These are phyloP conservation scores for Acanthamoeba sp. DNA, from an alignment of 208 protist genomes.

Conservation along the genomic window DNA sequence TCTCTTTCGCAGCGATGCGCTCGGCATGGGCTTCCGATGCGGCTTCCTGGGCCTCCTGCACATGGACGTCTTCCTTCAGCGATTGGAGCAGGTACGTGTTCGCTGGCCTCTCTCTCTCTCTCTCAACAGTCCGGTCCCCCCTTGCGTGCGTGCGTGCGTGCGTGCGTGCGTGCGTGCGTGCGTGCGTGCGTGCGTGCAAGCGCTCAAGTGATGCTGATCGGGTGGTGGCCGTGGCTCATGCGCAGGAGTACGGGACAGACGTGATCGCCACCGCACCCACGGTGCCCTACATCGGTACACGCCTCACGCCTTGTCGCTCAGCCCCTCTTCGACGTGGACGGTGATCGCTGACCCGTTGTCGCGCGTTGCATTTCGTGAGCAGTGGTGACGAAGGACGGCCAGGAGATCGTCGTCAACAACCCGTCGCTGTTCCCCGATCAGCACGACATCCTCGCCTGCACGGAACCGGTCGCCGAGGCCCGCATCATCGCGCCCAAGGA, in stretches of 20 bases:
- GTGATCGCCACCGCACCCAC: conserved; percentile 96
- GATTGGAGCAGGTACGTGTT: conserved; percentile 90
- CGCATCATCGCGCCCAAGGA: conserved; percentile 94
- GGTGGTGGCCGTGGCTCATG: not conserved
- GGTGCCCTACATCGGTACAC: conserved; percentile 91
- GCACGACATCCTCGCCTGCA: not conserved
- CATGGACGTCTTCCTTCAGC: conserved; percentile 98
- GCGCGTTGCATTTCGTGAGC: not conserved
- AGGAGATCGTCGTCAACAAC: conserved; percentile 68
- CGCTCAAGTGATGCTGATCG: not conserved
- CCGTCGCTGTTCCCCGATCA: conserved; percentile 78
- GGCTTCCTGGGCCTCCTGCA: conserved; percentile 98
- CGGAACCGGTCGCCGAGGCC: conserved; percentile 93
- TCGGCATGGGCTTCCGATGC: conserved; percentile 75
- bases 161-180: too few relatives aligned
- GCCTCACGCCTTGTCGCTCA: too few relatives aligned
- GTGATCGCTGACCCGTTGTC: not conserved
- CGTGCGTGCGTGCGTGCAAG: too few relatives aligned
- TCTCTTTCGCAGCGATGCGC: conserved; percentile 54
- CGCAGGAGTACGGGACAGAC: conserved; percentile 92
- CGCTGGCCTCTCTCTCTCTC: not conserved
- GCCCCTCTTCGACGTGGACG: not conserved
- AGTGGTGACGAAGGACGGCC: conserved; percentile 68
- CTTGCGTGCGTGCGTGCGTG: too few relatives aligned
- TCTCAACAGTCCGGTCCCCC: not conserved